A percentile compares a stretch with the other conserved stretches of the same genome.
phyloP scores from a whole-genome alignment of 192 early-diverging fungal species.

The Coemansia aciculifera region DNA sequence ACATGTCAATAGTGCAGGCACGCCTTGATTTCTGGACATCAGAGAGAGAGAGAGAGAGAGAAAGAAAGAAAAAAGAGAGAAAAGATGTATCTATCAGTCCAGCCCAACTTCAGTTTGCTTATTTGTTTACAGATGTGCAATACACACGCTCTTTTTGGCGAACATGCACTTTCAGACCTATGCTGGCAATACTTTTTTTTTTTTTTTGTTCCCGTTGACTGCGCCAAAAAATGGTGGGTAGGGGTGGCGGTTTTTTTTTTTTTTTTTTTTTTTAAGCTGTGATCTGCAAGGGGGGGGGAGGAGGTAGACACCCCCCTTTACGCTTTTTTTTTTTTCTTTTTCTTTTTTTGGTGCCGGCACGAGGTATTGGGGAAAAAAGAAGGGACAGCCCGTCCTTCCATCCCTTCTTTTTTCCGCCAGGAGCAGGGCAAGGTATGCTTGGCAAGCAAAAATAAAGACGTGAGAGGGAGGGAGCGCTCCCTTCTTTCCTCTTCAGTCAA shows the following conservation, averaged over 20 bases:
- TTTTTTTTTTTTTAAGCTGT: background rate
- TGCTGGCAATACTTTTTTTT: no score
- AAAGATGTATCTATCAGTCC: background rate
- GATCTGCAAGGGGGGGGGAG: background rate
- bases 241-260: background rate
- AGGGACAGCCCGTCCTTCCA: background rate
- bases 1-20: background rate
- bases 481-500: background rate
- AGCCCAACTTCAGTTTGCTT: background rate
- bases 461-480: background rate
- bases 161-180: no score
- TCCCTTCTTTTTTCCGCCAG: background rate
- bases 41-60: background rate
- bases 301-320: background rate
- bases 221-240: background rate
- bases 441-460: background rate
- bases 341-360: constrained; percentile 1
- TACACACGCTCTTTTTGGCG: no score
- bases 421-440: background rate
- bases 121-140: background rate
- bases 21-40: constrained; percentile 1
- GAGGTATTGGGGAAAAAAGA: background rate
- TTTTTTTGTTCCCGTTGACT: background rate
- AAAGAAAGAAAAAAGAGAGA: background rate
- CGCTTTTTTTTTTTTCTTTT: background rate